These are phyloP conservation scores for Boletus rubroflammeus DNA, from an alignment of 768 basidiomycete genomes.

Conservation along the genomic window DNA sequence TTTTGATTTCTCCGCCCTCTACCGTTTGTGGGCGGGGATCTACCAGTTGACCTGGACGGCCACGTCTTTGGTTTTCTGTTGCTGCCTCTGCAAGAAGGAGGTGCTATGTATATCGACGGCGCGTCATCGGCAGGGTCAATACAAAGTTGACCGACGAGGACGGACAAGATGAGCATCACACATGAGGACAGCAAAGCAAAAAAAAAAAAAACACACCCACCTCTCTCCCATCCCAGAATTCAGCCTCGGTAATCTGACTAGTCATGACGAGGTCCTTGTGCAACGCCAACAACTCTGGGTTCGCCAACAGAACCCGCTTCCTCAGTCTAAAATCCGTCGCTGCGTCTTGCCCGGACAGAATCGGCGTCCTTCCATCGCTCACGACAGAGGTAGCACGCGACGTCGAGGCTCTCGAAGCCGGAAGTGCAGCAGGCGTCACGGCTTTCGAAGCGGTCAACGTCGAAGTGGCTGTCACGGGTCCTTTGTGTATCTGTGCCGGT, in stretches of 20 bases:
- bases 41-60: conserved; percentile 81
- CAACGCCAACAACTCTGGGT: conserved; percentile 72
- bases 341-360: conserved; percentile 55
- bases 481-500: conserved; percentile 22
- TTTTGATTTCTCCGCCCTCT: conserved; percentile 83
- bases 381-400: conserved; percentile 65
- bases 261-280: conserved; percentile 87
- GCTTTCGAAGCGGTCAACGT: conserved; percentile 21
- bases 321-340: conserved; percentile 68
- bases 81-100: conserved; percentile 74
- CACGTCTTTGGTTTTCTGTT: conserved; percentile 68
- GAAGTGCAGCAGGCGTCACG: conserved; percentile 29
- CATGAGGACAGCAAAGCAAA: conserved; percentile 4
- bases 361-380: conserved; percentile 50
- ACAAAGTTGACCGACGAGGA: neutral
- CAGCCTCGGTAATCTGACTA: conserved; percentile 83
- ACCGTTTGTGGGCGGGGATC: conserved; percentile 85
- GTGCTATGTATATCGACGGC: conserved; percentile 43
- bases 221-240: conserved; percentile 98
- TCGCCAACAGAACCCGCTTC: conserved; percentile 74
- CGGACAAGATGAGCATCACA: neutral
- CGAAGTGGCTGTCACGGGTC: conserved; percentile 18
- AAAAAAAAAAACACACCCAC: conserved; percentile 38
- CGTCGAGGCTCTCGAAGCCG: conserved; percentile 42
- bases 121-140: neutral